These are phyloP conservation scores for Porphyra umbilicalis DNA, from an alignment of 31 red algal genomes.

Conservation along the genomic window DNA sequence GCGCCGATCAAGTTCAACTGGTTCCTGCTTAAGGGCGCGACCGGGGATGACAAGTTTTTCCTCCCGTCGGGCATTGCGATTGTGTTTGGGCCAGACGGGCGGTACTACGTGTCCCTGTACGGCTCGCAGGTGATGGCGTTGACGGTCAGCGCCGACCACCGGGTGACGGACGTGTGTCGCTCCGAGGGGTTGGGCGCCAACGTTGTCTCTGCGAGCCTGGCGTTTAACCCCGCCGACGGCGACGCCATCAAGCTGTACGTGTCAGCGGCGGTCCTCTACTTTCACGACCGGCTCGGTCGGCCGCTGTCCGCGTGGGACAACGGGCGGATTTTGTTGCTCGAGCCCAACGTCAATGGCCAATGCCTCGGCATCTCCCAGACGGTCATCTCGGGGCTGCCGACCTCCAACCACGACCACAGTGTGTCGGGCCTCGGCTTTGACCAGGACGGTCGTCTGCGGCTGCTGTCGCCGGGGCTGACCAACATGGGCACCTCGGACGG, in stretches of 20 bases:
- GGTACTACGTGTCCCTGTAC: constrained; percentile 23
- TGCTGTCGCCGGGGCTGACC: constrained; percentile 43
- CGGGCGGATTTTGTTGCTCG: constrained; percentile 29
- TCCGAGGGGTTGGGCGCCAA: constrained; percentile 8
- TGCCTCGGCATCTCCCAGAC: constrained; percentile 39
- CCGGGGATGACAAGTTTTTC: background rate
- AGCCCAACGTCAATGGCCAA: constrained; percentile 7
- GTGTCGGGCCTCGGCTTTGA: constrained; percentile 44
- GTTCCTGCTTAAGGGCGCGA: background rate
- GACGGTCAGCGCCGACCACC: constrained; percentile 6
- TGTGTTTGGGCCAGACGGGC: constrained; percentile 38
- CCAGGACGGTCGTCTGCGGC: constrained; percentile 36
- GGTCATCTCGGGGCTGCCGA: constrained; percentile 53
- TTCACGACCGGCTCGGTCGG: constrained; percentile 25
- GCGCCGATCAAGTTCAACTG: constrained; percentile 28
- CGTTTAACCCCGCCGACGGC: constrained; percentile 49
- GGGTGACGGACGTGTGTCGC: constrained; percentile 23
- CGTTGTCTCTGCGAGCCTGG: constrained; percentile 26
- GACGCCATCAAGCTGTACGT: constrained; percentile 43
- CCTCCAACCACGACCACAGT: constrained; percentile 56
- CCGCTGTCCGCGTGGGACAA: constrained; percentile 45
- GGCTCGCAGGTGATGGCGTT: constrained; percentile 32
- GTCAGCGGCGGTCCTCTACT: constrained; percentile 48
- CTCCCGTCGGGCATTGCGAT: constrained; percentile 35
- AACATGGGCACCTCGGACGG: constrained; percentile 32